A percentile compares a stretch with the other conserved stretches of the same genome.
phyloP scores from a whole-genome alignment of 2,329 filamentous ascomycete genomes.

The Thermothelomyces thermophilus region DNA sequence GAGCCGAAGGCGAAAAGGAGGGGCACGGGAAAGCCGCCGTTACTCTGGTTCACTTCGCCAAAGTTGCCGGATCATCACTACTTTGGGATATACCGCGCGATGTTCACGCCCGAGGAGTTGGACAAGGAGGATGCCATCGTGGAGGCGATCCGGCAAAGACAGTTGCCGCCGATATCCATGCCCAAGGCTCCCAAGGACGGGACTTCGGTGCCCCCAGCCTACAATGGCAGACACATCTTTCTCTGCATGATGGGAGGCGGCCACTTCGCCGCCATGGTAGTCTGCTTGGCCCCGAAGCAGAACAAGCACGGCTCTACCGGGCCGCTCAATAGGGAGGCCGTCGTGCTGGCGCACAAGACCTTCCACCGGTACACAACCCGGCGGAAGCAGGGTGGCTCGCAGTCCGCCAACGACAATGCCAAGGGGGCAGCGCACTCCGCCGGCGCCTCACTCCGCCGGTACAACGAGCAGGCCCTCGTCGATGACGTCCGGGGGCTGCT shows the following conservation, averaged over 20 bases:
- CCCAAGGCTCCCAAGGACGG: slow-evolving; percentile 53
- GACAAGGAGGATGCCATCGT: slow-evolving; percentile 55
- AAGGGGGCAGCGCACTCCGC: slow-evolving; percentile 93
- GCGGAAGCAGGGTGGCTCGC: slow-evolving; percentile 90
- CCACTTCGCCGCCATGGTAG: slow-evolving; percentile 94
- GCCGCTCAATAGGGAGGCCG: slow-evolving; percentile 74
- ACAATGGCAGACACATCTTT: slow-evolving; percentile 79
- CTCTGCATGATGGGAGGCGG: slow-evolving; percentile 98
- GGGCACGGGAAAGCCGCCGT: slow-evolving; percentile 60
- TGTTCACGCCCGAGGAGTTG: slow-evolving; percentile 69
- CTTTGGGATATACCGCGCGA: slow-evolving; percentile 76
- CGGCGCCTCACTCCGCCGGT: slow-evolving; percentile 79
- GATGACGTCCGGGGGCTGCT: slow-evolving; percentile 82
- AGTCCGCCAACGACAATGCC: slow-evolving; percentile 89
- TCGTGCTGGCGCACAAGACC: slow-evolving; percentile 89
- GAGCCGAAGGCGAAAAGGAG: slow-evolving; percentile 41
- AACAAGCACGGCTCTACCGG: slow-evolving; percentile 58
- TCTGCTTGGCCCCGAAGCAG: slow-evolving; percentile 76
- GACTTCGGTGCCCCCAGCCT: slow-evolving; percentile 45
- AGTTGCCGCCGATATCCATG: slow-evolving; percentile 57
- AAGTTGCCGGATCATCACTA: slow-evolving; percentile 69
- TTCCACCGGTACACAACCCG: slow-evolving; percentile 97
- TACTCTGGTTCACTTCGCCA: slow-evolving; percentile 81
- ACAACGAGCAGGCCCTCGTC: slow-evolving; percentile 86
- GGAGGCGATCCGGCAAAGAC: slow-evolving; percentile 67